A percentile compares a stretch with the other conserved stretches of the same genome.
Evolutionary conservation across 1,139 yeast species (phyloP).

Genomic region (Taiozyma sp.): DNA sequence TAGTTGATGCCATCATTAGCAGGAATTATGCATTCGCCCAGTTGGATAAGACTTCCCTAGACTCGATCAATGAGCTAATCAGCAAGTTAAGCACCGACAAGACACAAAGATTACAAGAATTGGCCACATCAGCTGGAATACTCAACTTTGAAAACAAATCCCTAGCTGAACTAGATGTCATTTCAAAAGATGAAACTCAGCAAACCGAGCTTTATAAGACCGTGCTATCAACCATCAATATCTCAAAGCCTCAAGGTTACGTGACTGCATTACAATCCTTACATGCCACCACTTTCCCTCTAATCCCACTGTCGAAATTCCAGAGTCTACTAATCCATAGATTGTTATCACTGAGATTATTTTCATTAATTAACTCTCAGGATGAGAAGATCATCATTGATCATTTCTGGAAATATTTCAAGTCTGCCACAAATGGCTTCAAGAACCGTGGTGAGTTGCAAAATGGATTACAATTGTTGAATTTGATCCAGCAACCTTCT

Average conservation of each 20-base stretch:
- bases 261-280: not conserved
- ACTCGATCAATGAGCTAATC: not conserved
- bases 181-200: not conserved
- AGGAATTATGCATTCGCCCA: not conserved
- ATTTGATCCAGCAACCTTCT: constrained; percentile 28
- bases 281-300: constrained; percentile 18
- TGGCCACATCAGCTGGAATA: not conserved
- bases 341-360: constrained; percentile 35
- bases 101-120: not conserved
- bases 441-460: constrained; percentile 42
- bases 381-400: constrained; percentile 23
- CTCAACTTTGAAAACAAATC: not conserved
- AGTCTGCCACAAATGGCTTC: constrained; percentile 46
- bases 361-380: constrained; percentile 27
- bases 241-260: not conserved
- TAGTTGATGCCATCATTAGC: not conserved
- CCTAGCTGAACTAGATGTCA: not conserved
- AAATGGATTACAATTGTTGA: constrained; percentile 38
- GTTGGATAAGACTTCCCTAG: not conserved
- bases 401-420: constrained; percentile 53
- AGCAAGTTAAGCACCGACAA: not conserved
- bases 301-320: constrained; percentile 26
- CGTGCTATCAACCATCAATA: not conserved
- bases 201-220: not conserved
- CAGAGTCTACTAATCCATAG: constrained; percentile 35